Conservation (phyloP, 805 yeast species). For the Wickerhamomyces queroliae region DNA sequence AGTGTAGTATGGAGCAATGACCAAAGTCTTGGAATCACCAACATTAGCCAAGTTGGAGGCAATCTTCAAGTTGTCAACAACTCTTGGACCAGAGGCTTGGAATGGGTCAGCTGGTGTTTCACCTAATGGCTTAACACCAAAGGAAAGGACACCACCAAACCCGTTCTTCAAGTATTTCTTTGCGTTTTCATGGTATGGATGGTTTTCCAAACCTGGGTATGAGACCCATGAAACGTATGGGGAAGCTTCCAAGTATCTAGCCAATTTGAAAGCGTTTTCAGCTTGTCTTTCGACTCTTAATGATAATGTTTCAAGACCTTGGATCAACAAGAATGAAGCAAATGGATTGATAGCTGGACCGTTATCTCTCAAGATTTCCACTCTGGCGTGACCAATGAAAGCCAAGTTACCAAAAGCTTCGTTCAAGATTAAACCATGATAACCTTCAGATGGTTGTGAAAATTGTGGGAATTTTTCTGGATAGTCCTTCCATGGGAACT, state of each 20-base stretch:
- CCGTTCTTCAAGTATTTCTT: constrained; percentile 77
- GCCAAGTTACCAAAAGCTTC: constrained; percentile 81
- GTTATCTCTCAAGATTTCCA: constrained; percentile 83
- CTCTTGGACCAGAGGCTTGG: constrained; percentile 72
- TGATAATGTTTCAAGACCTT: constrained; percentile 92
- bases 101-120: constrained; percentile 53
- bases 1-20: constrained; percentile 93
- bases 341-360: constrained; percentile 91
- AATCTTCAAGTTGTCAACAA: constrained; percentile 77
- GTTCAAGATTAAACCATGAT: constrained; percentile 80
- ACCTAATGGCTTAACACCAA: constrained; percentile 73
- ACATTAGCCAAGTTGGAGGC: constrained; percentile 95
- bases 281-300: constrained; percentile 92
- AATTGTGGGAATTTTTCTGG: constrained; percentile 90
- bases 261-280: constrained; percentile 73
- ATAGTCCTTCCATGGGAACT: constrained; percentile 83
- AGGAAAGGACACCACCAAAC: constrained; percentile 83
- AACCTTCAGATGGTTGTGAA: constrained; percentile 86
- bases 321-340: constrained; percentile 77
- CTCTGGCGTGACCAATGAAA: constrained; percentile 72
- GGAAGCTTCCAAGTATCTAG: constrained; percentile 65
- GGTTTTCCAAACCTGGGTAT: constrained; percentile 82
- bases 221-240: constrained; percentile 85
- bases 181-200: constrained; percentile 73
- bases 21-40: constrained; percentile 93